Evolutionary conservation across 768 basidiomycete species (phyloP).

Genomic region (Suillus occidentalis): DNA sequence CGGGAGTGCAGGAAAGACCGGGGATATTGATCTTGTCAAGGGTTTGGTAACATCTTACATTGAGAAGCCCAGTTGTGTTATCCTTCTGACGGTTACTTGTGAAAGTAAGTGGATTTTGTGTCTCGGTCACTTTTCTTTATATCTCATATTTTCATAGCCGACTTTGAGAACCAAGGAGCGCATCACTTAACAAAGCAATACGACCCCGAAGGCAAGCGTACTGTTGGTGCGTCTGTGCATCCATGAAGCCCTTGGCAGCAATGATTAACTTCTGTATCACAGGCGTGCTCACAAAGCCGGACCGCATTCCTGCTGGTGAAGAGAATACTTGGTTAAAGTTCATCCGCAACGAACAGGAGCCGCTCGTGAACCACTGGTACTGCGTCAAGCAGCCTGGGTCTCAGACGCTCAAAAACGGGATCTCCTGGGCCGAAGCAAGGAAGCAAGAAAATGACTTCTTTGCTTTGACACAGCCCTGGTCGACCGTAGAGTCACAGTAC

Average conservation of each 20-base stretch:
- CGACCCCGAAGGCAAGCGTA: slow-evolving; percentile 65
- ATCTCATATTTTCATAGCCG: slow-evolving; percentile 46
- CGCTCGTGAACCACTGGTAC: slow-evolving; percentile 32
- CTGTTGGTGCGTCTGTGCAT: slow-evolving; percentile 61
- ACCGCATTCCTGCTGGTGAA: slow-evolving; percentile 43
- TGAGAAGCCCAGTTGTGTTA: slow-evolving; percentile 63
- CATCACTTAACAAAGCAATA: slow-evolving; percentile 59
- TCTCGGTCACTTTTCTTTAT: slow-evolving; percentile 26
- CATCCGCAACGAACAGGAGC: slow-evolving; percentile 51
- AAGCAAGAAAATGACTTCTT: slow-evolving; percentile 59
- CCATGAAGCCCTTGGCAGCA: slow-evolving; percentile 52
- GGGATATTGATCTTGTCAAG: slow-evolving; percentile 64
- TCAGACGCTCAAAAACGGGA: slow-evolving; percentile 20
- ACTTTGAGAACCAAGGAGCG: slow-evolving; percentile 79
- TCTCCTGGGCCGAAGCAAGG: slow-evolving; percentile 61
- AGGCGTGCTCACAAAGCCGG: slow-evolving; percentile 79
- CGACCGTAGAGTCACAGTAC: slow-evolving; percentile 47
- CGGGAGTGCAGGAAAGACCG: slow-evolving; percentile 44
- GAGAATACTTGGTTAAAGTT: slow-evolving; percentile 50
- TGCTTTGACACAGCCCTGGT: slow-evolving; percentile 51
- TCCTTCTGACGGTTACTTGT: slow-evolving; percentile 61
- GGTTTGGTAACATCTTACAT: slow-evolving; percentile 61
- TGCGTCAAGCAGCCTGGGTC: slow-evolving; percentile 43
- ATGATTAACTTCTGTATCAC: background rate
- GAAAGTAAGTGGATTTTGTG: slow-evolving; percentile 21